These are phyloP conservation scores for Ochetophila trinervis DNA, from an alignment of 306 rosid species.

Conservation along the genomic window DNA sequence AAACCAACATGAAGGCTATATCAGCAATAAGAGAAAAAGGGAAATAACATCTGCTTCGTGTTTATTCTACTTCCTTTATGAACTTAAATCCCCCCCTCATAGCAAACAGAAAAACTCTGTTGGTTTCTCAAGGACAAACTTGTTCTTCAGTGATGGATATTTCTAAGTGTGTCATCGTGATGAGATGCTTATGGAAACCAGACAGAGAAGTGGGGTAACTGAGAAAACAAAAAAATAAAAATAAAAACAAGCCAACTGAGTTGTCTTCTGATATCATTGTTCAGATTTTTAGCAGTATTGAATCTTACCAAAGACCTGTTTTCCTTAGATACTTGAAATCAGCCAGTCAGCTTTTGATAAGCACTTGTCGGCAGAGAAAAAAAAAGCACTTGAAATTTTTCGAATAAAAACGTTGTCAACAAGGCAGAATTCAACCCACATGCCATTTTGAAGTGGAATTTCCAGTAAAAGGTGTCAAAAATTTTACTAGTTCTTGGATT, in stretches of 20 bases:
- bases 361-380: slow-evolving; percentile 18
- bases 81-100: slow-evolving; percentile 4
- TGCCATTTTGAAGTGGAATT: slow-evolving; percentile 9
- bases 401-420: slow-evolving; percentile 1
- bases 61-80: neutral
- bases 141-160: slow-evolving; percentile 27
- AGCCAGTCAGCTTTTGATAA: slow-evolving; percentile 27
- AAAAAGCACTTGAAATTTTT: slow-evolving; percentile 12
- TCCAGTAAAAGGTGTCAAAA: neutral
- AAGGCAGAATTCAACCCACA: neutral
- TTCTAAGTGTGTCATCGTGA: slow-evolving; percentile 19
- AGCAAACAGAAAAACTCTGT: neutral
- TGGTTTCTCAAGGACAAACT: slow-evolving; percentile 18
- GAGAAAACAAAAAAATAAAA: too few relatives aligned
- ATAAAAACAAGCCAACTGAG: slow-evolving; percentile 12
- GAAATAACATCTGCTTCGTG: slow-evolving; percentile 5
- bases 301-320: slow-evolving; percentile 17
- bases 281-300: slow-evolving; percentile 25
- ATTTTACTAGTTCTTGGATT: neutral
- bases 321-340: slow-evolving; percentile 35
- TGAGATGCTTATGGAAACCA: slow-evolving; percentile 29
- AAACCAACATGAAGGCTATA: slow-evolving; percentile 8
- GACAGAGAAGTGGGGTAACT: slow-evolving; percentile 35
- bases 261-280: slow-evolving; percentile 28
- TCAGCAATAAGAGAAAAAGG: slow-evolving; percentile 5